phyloP scores from a whole-genome alignment of 495 filamentous ascomycete genomes.

The Aspergillus baeticus region DNA sequence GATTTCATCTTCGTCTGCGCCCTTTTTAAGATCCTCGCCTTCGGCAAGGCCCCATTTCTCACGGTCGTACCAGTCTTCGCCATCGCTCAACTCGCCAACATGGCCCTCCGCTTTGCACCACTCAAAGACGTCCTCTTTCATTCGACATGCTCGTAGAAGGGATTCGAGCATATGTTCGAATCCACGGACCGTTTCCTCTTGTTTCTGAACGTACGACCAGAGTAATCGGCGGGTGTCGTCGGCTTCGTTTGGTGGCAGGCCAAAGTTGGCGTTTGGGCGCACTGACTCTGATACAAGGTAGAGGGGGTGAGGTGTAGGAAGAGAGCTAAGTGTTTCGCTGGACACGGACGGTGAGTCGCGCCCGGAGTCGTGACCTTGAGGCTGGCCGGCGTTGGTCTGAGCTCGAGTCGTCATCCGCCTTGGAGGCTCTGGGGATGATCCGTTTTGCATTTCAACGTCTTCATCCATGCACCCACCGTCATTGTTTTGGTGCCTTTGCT shows the following conservation, averaged over 20 bases:
- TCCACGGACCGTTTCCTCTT: conserved; percentile 89
- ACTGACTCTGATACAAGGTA: conserved; percentile 72
- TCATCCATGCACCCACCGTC: conserved; percentile 19
- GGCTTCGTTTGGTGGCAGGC: conserved; percentile 77
- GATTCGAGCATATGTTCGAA: conserved; percentile 72
- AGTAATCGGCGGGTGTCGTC: conserved; percentile 84
- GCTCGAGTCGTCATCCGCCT: conserved; percentile 71
- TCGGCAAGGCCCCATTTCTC: conserved; percentile 80
- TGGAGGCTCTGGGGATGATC: conserved; percentile 41
- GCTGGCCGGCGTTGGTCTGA: conserved; percentile 54
- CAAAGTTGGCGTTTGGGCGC: conserved; percentile 74
- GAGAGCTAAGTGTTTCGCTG: conserved; percentile 47
- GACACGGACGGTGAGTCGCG: conserved; percentile 45
- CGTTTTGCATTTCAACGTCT: conserved; percentile 41
- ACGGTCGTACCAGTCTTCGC: conserved; percentile 94
- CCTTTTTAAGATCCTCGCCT: conserved; percentile 80
- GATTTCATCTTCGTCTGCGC: conserved; percentile 87
- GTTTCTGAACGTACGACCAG: conserved; percentile 86
- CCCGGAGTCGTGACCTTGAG: conserved; percentile 31
- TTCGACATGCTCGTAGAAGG: conserved; percentile 72
- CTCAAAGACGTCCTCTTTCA: conserved; percentile 74
- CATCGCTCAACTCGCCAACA: conserved; percentile 80
- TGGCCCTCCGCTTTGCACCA: conserved; percentile 92
- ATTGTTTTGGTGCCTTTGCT: conserved; percentile 14
- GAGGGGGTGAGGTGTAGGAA: conserved; percentile 71